Conservation (phyloP, 2,329 filamentous ascomycete species). For the Penicillium sp. region DNA sequence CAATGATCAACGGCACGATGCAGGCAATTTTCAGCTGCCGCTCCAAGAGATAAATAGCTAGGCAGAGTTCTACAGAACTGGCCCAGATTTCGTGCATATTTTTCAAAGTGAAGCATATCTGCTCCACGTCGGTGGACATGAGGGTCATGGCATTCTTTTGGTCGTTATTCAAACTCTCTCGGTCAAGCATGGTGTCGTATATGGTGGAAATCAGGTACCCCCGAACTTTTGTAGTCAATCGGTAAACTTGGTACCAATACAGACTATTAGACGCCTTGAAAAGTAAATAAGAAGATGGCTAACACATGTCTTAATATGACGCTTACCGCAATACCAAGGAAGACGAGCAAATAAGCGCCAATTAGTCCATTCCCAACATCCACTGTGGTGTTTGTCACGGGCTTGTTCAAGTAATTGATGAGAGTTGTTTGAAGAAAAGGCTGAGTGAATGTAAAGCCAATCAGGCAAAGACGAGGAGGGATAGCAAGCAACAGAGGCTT, state of each 20-base stretch:
- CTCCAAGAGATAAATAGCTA: slow-evolving; percentile 43
- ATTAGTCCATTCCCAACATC: slow-evolving; percentile 42
- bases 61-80: slow-evolving; percentile 39
- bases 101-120: slow-evolving; percentile 38
- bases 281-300: neutral
- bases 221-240: slow-evolving; percentile 40
- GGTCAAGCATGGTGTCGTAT: slow-evolving; percentile 40
- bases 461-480: slow-evolving; percentile 29
- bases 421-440: slow-evolving; percentile 24
- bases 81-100: slow-evolving; percentile 45
- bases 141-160: slow-evolving; percentile 37
- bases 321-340: slow-evolving; percentile 39
- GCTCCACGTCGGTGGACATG: slow-evolving; percentile 46
- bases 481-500: slow-evolving; percentile 31
- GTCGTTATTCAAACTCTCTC: slow-evolving; percentile 28
- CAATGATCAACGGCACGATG: slow-evolving; percentile 34
- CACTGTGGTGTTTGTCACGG: slow-evolving; percentile 22
- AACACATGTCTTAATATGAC: neutral
- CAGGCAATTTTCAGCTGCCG: slow-evolving; percentile 41
- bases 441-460: slow-evolving; percentile 34
- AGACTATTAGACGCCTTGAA: slow-evolving; percentile 34
- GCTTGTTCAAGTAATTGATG: slow-evolving; percentile 28
- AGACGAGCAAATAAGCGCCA: slow-evolving; percentile 41
- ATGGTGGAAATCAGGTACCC: slow-evolving; percentile 46
- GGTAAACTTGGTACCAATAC: slow-evolving; percentile 41